Evolutionary conservation across 1,284 basidiomycete species (phyloP).

Genomic region (Coriolopsis trogii): DNA sequence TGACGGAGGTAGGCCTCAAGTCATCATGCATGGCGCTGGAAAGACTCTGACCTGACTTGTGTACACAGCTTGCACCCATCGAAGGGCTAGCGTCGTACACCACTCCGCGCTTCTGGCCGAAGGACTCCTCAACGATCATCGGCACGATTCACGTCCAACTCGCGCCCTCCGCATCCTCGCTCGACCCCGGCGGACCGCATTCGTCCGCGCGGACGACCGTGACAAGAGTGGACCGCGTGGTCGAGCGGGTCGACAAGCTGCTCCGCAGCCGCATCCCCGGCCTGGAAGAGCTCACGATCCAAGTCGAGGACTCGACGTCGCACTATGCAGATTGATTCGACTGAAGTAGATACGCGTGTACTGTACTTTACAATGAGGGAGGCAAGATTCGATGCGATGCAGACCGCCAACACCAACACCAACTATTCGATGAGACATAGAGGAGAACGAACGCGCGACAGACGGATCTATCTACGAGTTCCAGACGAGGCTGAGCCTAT

Average conservation of each 20-base stretch:
- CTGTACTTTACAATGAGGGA: constrained; percentile 19
- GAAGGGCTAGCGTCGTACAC: constrained; percentile 85
- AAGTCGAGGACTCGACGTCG: constrained; percentile 56
- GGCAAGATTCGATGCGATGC: constrained; percentile 2
- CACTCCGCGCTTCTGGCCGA: constrained; percentile 93
- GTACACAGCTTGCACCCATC: constrained; percentile 54
- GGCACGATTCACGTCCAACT: constrained; percentile 92
- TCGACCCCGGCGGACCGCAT: constrained; percentile 59
- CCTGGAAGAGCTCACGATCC: constrained; percentile 86
- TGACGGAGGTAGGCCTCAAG: constrained; percentile 68
- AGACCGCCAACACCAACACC: background rate
- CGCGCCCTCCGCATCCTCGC: constrained; percentile 53
- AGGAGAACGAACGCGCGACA: too few relatives aligned
- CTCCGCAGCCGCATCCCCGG: constrained; percentile 76
- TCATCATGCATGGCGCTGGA: constrained; percentile 12
- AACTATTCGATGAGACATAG: background rate
- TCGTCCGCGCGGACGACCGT: constrained; percentile 52
- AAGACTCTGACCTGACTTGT: background rate
- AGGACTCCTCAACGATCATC: constrained; percentile 84
- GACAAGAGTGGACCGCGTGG: constrained; percentile 69
- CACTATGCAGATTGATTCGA: constrained; percentile 3
- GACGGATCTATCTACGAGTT: too few relatives aligned
- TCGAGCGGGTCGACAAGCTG: constrained; percentile 73
- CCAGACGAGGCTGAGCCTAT: too few relatives aligned
- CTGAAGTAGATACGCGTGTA: constrained; percentile 9